Evolutionary conservation across 305 asterid genomes (phyloP).

Genomic region (Fraxinus paxiana): DNA sequence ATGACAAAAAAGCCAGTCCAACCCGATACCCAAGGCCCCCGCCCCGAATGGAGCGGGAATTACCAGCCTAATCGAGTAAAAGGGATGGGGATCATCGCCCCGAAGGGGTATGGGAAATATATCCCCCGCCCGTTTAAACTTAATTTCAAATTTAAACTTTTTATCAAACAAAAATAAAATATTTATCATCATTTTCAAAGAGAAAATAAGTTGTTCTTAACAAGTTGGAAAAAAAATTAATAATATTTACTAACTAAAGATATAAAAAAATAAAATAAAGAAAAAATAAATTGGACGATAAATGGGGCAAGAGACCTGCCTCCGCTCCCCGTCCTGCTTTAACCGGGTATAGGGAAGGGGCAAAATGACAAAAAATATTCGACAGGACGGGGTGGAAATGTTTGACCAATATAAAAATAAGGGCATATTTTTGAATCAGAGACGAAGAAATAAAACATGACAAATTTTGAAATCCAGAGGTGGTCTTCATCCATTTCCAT

Average conservation of each 20-base stretch:
- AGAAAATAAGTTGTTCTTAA: not conserved
- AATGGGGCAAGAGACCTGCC: not conserved
- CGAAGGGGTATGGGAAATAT: not conserved
- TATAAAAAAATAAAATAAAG: not conserved
- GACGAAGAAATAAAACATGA: slow-evolving; percentile 8
- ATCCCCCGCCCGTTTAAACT: not conserved
- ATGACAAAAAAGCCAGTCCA: not conserved
- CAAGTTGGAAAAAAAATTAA: not conserved
- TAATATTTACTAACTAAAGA: not conserved
- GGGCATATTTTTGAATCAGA: not conserved
- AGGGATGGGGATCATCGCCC: not conserved
- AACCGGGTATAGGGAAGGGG: not conserved
- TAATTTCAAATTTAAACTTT: not conserved
- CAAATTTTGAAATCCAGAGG: slow-evolving; percentile 8
- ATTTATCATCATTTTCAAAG: not conserved
- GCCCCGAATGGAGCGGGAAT: not conserved
- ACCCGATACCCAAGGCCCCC: not conserved
- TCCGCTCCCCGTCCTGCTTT: not conserved
- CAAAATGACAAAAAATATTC: not conserved
- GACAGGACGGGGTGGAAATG: not conserved
- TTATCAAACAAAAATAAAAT: no score
- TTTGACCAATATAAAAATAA: not conserved
- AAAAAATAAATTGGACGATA: not conserved
- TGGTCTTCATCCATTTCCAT: not conserved
- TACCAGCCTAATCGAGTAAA: not conserved